Evolutionary conservation across 1,284 basidiomycete genomes (phyloP).

Genomic region (Leccinum subrobustum): DNA sequence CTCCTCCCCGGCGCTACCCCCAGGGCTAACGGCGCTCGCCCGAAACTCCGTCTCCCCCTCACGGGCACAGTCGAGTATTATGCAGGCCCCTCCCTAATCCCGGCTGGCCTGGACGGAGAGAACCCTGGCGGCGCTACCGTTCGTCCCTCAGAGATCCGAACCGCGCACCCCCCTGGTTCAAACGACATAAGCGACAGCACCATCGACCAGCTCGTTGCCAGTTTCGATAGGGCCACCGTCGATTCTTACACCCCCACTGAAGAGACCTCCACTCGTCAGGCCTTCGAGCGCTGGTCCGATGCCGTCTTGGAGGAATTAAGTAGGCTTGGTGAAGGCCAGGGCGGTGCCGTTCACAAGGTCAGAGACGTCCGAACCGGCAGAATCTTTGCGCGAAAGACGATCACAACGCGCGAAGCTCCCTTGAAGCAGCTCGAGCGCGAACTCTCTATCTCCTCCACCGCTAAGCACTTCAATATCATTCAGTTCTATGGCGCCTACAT

Average conservation of each 20-base stretch:
- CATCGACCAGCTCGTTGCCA: constrained; percentile 36
- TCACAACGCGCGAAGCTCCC: constrained; percentile 92
- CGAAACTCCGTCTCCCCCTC: constrained; percentile 33
- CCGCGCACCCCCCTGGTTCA: constrained; percentile 33
- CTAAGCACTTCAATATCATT: constrained; percentile 87
- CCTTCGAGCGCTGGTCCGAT: constrained; percentile 56
- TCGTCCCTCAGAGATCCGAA: constrained; percentile 42
- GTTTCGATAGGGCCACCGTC: constrained; percentile 27
- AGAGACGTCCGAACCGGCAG: constrained; percentile 71
- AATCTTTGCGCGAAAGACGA: constrained; percentile 95
- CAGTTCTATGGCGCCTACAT: constrained; percentile 95
- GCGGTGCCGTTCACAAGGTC: constrained; percentile 94
- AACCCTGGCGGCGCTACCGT: constrained; percentile 55
- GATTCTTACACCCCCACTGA: constrained; percentile 37
- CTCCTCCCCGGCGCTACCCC: constrained; percentile 29
- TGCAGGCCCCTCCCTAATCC: constrained; percentile 32
- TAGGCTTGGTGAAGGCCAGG: constrained; percentile 91
- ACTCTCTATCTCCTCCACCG: constrained; percentile 85
- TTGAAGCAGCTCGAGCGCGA: constrained; percentile 92
- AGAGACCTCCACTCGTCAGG: constrained; percentile 26
- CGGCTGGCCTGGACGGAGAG: constrained; percentile 36
- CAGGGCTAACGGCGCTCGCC: constrained; percentile 27
- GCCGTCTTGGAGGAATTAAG: constrained; percentile 70
- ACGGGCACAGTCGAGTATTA: constrained; percentile 30
- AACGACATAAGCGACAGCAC: constrained; percentile 42